A percentile compares a stretch with the other conserved stretches of the same genome.
Evolutionary conservation across 1,284 basidiomycete species (phyloP).

Genomic region (Tilletiaria anomala): DNA sequence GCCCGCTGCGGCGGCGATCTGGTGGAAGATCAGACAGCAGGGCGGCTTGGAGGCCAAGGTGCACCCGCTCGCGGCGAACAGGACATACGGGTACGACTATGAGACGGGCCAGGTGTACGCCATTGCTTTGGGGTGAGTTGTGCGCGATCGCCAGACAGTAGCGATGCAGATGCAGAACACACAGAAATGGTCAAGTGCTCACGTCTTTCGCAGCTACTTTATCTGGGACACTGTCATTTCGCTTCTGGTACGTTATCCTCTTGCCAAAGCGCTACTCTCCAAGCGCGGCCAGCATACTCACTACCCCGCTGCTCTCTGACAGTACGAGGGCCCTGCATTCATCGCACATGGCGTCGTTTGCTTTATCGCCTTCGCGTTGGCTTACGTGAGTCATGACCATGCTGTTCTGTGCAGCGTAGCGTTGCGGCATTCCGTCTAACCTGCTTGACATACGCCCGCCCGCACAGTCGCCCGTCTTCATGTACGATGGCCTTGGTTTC

Average conservation of each 20-base stretch:
- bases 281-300: not conserved
- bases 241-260: constrained; percentile 4
- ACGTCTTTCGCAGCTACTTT: constrained; percentile 16
- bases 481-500: constrained; percentile 39
- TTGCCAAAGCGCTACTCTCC: constrained; percentile 8
- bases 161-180: too few species aligned
- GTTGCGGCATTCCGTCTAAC: too few species aligned
- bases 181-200: too few species aligned
- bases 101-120: constrained; percentile 25
- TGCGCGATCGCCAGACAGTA: not conserved
- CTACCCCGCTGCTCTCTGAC: not conserved
- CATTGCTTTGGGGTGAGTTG: constrained; percentile 17
- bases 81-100: constrained; percentile 34
- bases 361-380: constrained; percentile 29
- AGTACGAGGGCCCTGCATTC: constrained; percentile 39
- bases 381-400: constrained; percentile 12
- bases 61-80: constrained; percentile 13
- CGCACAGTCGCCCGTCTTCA: constrained; percentile 35
- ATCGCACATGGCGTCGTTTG: constrained; percentile 39
- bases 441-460: not conserved
- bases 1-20: constrained; percentile 18
- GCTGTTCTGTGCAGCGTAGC: too few species aligned
- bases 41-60: constrained; percentile 9
- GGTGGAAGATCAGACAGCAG: constrained; percentile 17
- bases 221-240: constrained; percentile 38